A percentile compares a stretch with the other conserved stretches of the same genome.
Evolutionary conservation across 148 eudicot species (phyloP).

Genomic region (Silene uniflora): DNA sequence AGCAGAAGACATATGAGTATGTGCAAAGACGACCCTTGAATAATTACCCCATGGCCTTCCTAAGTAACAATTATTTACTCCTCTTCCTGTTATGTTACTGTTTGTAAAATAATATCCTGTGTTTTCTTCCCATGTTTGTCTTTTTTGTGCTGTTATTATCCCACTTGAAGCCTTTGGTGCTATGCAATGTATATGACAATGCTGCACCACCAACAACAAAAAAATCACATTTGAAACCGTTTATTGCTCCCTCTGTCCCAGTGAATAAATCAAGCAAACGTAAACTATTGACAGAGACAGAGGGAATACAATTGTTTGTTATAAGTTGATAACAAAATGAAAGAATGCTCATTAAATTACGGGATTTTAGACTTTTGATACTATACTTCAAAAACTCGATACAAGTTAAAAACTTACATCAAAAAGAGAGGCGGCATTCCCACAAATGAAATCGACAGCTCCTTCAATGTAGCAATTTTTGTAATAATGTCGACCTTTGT

Average conservation of each 20-base stretch:
- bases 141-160: constrained; percentile 63
- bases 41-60: constrained; percentile 76
- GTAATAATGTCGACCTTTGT: constrained; percentile 51
- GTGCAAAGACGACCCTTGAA: constrained; percentile 45
- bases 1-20: neutral
- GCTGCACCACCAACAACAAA: constrained; percentile 26
- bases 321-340: no score
- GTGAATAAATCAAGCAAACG: no score
- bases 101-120: constrained; percentile 63
- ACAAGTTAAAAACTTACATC: no score
- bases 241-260: no score
- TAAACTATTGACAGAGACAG: no score
- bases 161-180: constrained; percentile 25
- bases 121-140: constrained; percentile 33
- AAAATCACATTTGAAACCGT: no score
- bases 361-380: no score
- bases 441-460: constrained; percentile 54
- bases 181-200: constrained; percentile 47
- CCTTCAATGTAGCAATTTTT: constrained; percentile 64
- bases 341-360: no score
- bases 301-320: no score
- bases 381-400: no score
- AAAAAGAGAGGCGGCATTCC: constrained; percentile 55
- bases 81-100: constrained; percentile 48
- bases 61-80: constrained; percentile 31